Conservation (phyloP, 306 rosid genomes). For the Glycyrrhiza uralensis region DNA sequence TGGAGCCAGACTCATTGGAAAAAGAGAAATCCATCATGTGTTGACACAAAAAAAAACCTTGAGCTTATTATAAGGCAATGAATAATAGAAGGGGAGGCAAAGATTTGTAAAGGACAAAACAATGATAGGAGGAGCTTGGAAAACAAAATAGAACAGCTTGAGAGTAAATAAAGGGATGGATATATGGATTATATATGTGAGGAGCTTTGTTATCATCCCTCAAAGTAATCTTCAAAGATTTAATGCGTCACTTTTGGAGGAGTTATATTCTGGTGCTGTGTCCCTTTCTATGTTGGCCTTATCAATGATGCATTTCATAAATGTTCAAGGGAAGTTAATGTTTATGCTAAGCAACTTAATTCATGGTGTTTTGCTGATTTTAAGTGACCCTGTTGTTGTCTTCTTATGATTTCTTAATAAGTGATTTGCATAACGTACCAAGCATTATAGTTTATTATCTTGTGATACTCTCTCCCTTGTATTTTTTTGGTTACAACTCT, state of each 20-base stretch:
- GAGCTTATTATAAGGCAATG: slow-evolving; percentile 4
- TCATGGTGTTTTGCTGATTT: slow-evolving; percentile 9
- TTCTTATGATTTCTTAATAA: slow-evolving; percentile 22
- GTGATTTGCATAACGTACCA: not conserved
- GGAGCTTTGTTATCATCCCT: slow-evolving; percentile 21
- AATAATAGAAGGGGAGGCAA: not conserved
- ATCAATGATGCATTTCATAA: slow-evolving; percentile 11
- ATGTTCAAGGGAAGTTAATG: slow-evolving; percentile 2
- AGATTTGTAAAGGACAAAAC: not conserved
- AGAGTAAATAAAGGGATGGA: slow-evolving; percentile 33
- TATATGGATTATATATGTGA: slow-evolving; percentile 17
- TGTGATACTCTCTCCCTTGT: not conserved
- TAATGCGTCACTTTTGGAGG: not conserved
- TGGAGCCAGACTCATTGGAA: slow-evolving; percentile 26
- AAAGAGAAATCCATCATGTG: slow-evolving; percentile 42
- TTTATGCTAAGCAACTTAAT: slow-evolving; percentile 29
- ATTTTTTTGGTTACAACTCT: too few relatives aligned
- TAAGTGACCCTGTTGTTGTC: slow-evolving; percentile 32
- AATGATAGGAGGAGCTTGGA: slow-evolving; percentile 12
- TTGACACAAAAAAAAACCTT: not conserved
- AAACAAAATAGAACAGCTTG: not conserved
- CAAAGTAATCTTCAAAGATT: slow-evolving; percentile 33
- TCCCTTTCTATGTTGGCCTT: slow-evolving; percentile 27
- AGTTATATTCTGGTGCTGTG: slow-evolving; percentile 14
- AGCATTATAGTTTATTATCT: slow-evolving; percentile 25